phyloP scores from a whole-genome alignment of 2,329 filamentous ascomycete species.

The Monilinia laxa region DNA sequence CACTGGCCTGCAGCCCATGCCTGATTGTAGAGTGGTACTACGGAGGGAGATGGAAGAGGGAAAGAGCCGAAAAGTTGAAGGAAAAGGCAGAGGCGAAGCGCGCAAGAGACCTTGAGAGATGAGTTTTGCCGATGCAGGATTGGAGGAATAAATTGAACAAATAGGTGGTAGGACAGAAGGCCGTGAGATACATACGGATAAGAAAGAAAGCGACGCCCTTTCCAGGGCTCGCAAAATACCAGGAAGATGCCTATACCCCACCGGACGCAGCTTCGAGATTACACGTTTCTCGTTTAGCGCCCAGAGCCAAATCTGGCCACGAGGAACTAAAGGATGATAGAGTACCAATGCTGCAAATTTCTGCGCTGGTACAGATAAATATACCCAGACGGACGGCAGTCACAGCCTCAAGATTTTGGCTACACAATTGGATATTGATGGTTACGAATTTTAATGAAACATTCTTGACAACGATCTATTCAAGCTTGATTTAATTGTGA shows the following conservation, averaged over 20 bases:
- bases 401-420: background rate
- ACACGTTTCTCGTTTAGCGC: background rate
- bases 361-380: background rate
- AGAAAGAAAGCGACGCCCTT: background rate
- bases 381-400: background rate
- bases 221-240: background rate
- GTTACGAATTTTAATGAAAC: background rate
- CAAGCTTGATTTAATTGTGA: background rate
- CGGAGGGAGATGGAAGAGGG: slow-evolving; percentile 20
- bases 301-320: background rate
- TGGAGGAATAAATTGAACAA: background rate
- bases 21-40: slow-evolving; percentile 20
- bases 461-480: background rate
- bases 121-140: background rate
- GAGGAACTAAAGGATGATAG: background rate
- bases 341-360: background rate
- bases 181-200: background rate
- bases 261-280: background rate
- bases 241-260: background rate
- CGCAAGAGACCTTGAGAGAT: slow-evolving; percentile 8
- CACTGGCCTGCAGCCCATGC: slow-evolving; percentile 2
- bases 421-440: background rate
- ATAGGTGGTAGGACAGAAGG: background rate
- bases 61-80: slow-evolving; percentile 10
- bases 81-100: slow-evolving; percentile 10